Percentiles rank a stretch among this genome's conserved stretches.
phyloP scores from a whole-genome alignment of 257 asterid species.

The Rhazya stricta region DNA sequence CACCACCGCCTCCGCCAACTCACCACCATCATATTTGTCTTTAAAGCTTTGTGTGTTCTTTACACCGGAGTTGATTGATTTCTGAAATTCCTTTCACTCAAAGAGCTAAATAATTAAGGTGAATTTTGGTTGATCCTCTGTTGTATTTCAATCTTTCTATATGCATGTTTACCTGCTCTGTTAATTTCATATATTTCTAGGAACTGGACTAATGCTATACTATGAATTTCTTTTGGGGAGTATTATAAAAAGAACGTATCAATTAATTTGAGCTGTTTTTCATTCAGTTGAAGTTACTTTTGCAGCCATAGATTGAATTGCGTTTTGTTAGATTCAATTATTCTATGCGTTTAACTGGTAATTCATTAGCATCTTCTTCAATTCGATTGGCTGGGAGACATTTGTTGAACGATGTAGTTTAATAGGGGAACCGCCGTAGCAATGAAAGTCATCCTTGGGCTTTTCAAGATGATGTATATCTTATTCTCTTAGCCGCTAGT shows the following conservation, averaged over 20 bases:
- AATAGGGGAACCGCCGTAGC: neutral
- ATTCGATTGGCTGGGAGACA: neutral
- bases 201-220: neutral
- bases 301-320: neutral
- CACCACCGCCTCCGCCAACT: neutral
- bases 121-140: neutral
- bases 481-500: neutral
- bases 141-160: neutral
- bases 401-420: neutral
- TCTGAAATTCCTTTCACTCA: neutral
- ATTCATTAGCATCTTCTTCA: neutral
- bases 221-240: neutral
- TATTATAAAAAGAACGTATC: neutral
- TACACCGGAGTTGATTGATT: constrained; percentile 4
- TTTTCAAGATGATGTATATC: neutral
- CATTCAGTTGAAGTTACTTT: neutral
- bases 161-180: neutral
- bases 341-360: neutral
- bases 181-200: neutral
- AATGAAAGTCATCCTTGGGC: neutral
- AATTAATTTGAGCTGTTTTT: neutral
- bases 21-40: neutral
- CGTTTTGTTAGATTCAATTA: neutral
- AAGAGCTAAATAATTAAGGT: neutral
- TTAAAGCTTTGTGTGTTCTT: neutral